Evolutionary conservation across 2,329 filamentous ascomycete genomes (phyloP).

Genomic region (Arachnopeziza araneosa): DNA sequence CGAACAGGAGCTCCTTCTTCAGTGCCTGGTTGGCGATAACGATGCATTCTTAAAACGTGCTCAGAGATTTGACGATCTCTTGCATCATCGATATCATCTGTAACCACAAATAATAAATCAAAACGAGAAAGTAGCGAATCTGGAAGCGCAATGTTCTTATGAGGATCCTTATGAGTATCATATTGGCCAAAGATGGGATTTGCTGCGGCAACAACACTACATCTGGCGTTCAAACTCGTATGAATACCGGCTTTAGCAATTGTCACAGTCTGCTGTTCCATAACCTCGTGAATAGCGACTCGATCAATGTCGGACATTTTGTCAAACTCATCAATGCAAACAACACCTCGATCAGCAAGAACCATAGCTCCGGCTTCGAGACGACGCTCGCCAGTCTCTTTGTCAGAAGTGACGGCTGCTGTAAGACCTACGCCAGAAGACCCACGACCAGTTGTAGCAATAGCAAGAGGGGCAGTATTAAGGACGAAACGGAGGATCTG

Average conservation of each 20-base stretch:
- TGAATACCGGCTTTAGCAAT: conserved; percentile 99
- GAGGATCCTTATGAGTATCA: conserved; percentile 95
- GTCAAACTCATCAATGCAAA: conserved; percentile 99
- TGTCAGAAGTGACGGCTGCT: conserved; percentile 91
- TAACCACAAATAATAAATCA: conserved; percentile 94
- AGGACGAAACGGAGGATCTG: conserved; percentile 93
- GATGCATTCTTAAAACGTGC: conserved; percentile 94
- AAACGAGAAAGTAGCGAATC: conserved; percentile 97
- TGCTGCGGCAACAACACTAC: conserved; percentile 91
- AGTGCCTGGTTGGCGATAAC: conserved; percentile 84
- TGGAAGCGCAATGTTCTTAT: conserved; percentile 95
- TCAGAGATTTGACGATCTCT: conserved; percentile 89
- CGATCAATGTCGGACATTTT: conserved; percentile 99
- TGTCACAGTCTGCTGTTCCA: conserved; percentile 99
- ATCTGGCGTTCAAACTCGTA: conserved; percentile 92
- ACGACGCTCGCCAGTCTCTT: conserved; percentile 91
- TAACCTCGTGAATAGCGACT: conserved; percentile 99
- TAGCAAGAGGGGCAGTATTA: conserved; percentile 92
- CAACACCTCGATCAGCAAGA: conserved; percentile 90
- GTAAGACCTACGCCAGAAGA: conserved; percentile 98
- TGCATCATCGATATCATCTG: conserved; percentile 94
- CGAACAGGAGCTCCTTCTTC: conserved; percentile 94
- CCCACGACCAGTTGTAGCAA: conserved; percentile 92
- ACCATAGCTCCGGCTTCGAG: conserved; percentile 99
- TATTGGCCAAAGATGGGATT: conserved; percentile 99